Evolutionary conservation across 2,329 filamentous ascomycete species (phyloP), one percentile per base, ranked within the genome.

Genomic region (Aspergillus caelatus): DNA sequence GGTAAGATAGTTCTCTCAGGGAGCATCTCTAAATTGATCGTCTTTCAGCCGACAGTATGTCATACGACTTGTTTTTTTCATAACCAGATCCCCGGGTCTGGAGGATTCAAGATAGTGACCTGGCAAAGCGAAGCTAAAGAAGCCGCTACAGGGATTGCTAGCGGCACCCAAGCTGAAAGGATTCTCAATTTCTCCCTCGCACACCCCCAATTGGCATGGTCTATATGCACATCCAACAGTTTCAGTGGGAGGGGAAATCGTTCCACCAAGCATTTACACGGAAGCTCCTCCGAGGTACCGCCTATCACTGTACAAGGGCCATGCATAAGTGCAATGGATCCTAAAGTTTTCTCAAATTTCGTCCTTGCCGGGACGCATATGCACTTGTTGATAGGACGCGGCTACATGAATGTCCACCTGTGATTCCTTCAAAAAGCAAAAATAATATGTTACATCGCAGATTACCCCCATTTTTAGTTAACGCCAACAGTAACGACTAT

Each of bases 341-440:
- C 30, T 34, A 39, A 34, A 39, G 14, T 36, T 36, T 23, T 39
- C 52, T 39, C 32, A 26, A 26, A 16, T 55, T 55, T 36, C 6
- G 48, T 55, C 52, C 32, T 23, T 39, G n/a, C 34, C n/a, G 12
- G 32, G 50, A 34, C n/a, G 30, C 30, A 34, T 34, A 39, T 39
- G 16, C 32, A 23, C n/a, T 39, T 16, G 30, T 55, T 55, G 52
- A 39, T 55, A 55, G 32, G 52, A 19, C 21, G 52, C 14, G 52
- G 32, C 11, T 26, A 34, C 21, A 28, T 11, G 14, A 10, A 21
- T 39, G 32, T 41, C 32, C 26, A 55, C 32, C 52, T 41, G 39
- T 39, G 23, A 55, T 55, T 41, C 52, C 36, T 21, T 55, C 52
- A 55, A 55, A 55, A 55, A 55, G 32, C 11, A 41, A 55, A 55